Conservation (phyloP, 2,329 filamentous ascomycete species). For the Epichloe amarillans region DNA sequence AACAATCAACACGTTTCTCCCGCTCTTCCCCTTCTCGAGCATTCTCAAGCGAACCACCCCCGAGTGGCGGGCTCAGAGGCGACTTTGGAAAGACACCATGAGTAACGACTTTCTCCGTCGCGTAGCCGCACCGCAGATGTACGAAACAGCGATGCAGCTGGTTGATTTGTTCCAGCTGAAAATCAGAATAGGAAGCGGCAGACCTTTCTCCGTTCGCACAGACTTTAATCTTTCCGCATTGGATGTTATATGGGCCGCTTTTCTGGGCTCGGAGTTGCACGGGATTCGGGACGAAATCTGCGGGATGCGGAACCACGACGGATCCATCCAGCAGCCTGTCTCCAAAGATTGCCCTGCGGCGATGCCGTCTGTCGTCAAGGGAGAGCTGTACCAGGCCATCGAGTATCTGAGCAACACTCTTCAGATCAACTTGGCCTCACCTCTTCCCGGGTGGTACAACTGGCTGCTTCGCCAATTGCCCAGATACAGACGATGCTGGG, state of each 20-base stretch:
- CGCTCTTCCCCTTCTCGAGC: constrained; percentile 20
- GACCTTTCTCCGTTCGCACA: constrained; percentile 11
- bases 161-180: constrained; percentile 23
- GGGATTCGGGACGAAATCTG: not conserved
- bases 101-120: constrained; percentile 19
- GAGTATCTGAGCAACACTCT: not conserved
- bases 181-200: constrained; percentile 12
- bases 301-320: not conserved
- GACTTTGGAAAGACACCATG: constrained; percentile 26
- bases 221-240: constrained; percentile 19
- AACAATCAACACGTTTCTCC: constrained; percentile 18
- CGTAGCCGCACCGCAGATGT: constrained; percentile 18
- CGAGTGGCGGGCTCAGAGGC: constrained; percentile 20
- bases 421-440: not conserved
- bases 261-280: constrained; percentile 13
- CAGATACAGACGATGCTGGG: not conserved
- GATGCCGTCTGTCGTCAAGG: not conserved
- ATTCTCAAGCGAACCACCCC: constrained; percentile 18
- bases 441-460: not conserved
- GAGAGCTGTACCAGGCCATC: not conserved
- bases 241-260: constrained; percentile 18
- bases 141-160: constrained; percentile 16
- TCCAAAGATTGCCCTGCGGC: not conserved
- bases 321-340: not conserved
- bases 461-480: not conserved